These are phyloP conservation scores for Cladorrhinum sp. DNA, from an alignment of 2,329 filamentous ascomycete genomes.

Conservation along the genomic window DNA sequence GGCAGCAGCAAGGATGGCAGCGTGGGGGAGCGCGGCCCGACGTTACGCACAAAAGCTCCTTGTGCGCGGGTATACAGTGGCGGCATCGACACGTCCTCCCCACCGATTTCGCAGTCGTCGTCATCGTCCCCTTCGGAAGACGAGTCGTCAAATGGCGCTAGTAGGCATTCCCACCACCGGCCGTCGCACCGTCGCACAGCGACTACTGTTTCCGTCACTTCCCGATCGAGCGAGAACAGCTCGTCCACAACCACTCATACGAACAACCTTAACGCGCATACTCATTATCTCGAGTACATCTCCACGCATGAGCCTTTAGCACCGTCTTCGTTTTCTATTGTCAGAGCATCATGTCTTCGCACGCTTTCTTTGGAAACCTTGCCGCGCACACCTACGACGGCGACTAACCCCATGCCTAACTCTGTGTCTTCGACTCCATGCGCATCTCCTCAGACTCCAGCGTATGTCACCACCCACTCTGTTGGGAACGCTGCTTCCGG, in stretches of 20 bases:
- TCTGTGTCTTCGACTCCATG: conserved; percentile 38
- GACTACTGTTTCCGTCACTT: conserved; percentile 45
- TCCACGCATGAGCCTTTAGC: conserved; percentile 64
- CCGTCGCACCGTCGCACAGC: conserved; percentile 40
- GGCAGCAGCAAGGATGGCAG: conserved; percentile 39
- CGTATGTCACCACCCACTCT: conserved; percentile 54
- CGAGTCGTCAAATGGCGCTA: conserved; percentile 31
- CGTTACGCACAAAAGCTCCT: conserved; percentile 58
- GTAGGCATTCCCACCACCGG: conserved; percentile 29
- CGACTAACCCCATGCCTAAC: conserved; percentile 27
- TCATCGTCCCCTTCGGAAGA: conserved; percentile 42
- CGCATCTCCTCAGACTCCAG: conserved; percentile 37
- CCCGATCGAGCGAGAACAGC: conserved; percentile 50
- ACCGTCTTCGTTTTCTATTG: conserved; percentile 62
- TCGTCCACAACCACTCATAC: conserved; percentile 38
- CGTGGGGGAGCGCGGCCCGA: conserved; percentile 44
- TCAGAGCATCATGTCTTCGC: conserved; percentile 63
- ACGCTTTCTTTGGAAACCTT: conserved; percentile 66
- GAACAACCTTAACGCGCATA: conserved; percentile 46
- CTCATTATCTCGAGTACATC: conserved; percentile 65
- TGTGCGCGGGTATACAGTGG: conserved; percentile 54
- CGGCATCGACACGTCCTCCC: conserved; percentile 42
- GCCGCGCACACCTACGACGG: conserved; percentile 48
- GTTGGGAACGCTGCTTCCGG: conserved; percentile 56
- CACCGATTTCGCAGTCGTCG: conserved; percentile 51